Percentiles rank a stretch among this genome's conserved stretches.
Conservation (phyloP, 2,329 filamentous ascomycete species). For the Fusarium dlaminii region DNA sequence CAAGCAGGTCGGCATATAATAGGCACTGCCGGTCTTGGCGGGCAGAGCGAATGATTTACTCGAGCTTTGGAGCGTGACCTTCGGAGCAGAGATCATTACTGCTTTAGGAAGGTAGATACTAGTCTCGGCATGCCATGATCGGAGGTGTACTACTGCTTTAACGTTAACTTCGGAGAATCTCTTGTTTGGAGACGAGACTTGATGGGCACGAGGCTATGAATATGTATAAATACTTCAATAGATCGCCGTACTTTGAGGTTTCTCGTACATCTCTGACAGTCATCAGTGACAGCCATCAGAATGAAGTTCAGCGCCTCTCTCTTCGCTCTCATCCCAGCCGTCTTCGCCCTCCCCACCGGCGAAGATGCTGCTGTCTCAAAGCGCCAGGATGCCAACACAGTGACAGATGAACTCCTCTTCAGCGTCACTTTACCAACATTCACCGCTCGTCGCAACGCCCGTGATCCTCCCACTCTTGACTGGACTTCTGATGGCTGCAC, state of each 20-base stretch:
- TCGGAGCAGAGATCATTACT: slow-evolving; percentile 24
- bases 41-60: slow-evolving; percentile 18
- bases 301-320: slow-evolving; percentile 48
- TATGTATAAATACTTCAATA: slow-evolving; percentile 21
- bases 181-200: background rate
- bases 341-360: slow-evolving; percentile 34
- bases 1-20: slow-evolving; percentile 2
- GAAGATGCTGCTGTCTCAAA: slow-evolving; percentile 12
- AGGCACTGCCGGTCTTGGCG: background rate
- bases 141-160: background rate
- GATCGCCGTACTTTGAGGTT: no score
- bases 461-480: slow-evolving; percentile 51
- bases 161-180: background rate
- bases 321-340: slow-evolving; percentile 36
- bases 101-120: slow-evolving; percentile 19
- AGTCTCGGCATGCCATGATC: background rate
- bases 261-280: background rate
- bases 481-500: slow-evolving; percentile 57
- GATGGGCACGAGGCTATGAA: no score
- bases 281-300: background rate
- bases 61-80: slow-evolving; percentile 15
- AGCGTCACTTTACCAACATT: slow-evolving; percentile 54
- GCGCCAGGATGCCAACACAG: slow-evolving; percentile 39
- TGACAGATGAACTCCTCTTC: slow-evolving; percentile 61
- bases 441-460: slow-evolving; percentile 50